A percentile compares a stretch with the other conserved stretches of the same genome.
Evolutionary conservation across 2,329 filamentous ascomycete species (phyloP).

Genomic region (Septoria linicola): DNA sequence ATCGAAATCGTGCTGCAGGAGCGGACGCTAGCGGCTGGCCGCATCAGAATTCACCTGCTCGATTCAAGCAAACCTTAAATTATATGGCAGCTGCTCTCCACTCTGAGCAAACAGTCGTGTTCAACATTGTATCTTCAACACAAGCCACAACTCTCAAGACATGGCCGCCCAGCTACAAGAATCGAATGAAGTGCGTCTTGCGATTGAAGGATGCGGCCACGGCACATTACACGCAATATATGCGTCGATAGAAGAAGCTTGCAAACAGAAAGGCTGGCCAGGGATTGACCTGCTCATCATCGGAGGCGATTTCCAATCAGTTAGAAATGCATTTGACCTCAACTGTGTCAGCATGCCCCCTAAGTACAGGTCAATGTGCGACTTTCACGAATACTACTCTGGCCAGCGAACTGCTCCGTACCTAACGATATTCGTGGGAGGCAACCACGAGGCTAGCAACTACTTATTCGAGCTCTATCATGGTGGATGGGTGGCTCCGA

Average conservation of each 20-base stretch:
- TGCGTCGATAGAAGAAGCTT: slow-evolving; percentile 68
- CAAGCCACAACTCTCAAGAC: background rate
- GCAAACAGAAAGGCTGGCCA: slow-evolving; percentile 71
- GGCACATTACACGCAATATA: slow-evolving; percentile 92
- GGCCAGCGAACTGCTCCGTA: slow-evolving; percentile 76
- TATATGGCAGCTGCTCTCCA: background rate
- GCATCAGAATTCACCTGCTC: background rate
- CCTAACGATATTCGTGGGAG: slow-evolving; percentile 86
- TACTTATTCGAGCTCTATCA: slow-evolving; percentile 92
- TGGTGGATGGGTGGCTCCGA: slow-evolving; percentile 93
- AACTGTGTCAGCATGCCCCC: slow-evolving; percentile 83
- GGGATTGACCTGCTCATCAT: slow-evolving; percentile 88
- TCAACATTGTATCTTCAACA: too few relatives aligned
- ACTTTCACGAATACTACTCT: slow-evolving; percentile 93
- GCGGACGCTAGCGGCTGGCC: slow-evolving; percentile 14
- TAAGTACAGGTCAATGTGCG: slow-evolving; percentile 84
- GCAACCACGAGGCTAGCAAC: slow-evolving; percentile 92
- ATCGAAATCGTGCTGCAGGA: background rate
- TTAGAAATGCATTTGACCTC: slow-evolving; percentile 84
- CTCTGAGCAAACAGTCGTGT: background rate
- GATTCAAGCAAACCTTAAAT: background rate
- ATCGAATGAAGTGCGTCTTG: slow-evolving; percentile 60
- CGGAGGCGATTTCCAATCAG: slow-evolving; percentile 91
- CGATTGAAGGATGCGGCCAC: slow-evolving; percentile 88
- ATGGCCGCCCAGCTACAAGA: slow-evolving; percentile 7